Conservation (phyloP, 2,329 filamentous ascomycete genomes). For the Eutypella sp. region DNA sequence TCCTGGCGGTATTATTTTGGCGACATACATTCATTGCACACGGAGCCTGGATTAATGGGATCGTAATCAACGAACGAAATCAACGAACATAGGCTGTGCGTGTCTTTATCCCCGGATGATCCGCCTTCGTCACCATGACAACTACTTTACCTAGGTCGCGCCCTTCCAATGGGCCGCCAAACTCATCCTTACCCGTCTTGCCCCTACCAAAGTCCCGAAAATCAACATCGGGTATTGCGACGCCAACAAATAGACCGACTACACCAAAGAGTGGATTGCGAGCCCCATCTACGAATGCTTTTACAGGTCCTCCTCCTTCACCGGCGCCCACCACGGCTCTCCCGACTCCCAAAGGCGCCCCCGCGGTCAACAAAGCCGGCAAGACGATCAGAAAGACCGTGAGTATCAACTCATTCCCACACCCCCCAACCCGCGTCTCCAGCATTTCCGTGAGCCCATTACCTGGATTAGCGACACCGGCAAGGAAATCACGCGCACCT, state of each 20-base stretch:
- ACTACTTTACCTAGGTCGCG: slow-evolving; percentile 64
- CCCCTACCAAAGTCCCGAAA: slow-evolving; percentile 70
- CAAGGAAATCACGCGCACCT: slow-evolving; percentile 50
- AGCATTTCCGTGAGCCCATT: slow-evolving; percentile 61
- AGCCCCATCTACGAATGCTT: slow-evolving; percentile 53
- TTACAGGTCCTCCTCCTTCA: slow-evolving; percentile 40
- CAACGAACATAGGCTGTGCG: slow-evolving; percentile 7
- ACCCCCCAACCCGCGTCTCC: slow-evolving; percentile 68
- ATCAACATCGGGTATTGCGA: slow-evolving; percentile 48
- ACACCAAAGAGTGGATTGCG: slow-evolving; percentile 55
- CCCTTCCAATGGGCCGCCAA: slow-evolving; percentile 66
- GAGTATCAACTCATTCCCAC: slow-evolving; percentile 90
- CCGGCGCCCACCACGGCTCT: slow-evolving; percentile 49
- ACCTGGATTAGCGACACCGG: slow-evolving; percentile 38
- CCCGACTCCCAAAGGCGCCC: slow-evolving; percentile 50
- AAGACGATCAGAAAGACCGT: slow-evolving; percentile 79
- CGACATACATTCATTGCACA: neutral
- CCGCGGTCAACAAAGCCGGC: slow-evolving; percentile 52
- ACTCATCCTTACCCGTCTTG: slow-evolving; percentile 66
- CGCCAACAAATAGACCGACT: slow-evolving; percentile 36
- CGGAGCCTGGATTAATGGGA: neutral
- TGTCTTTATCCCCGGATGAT: slow-evolving; percentile 9
- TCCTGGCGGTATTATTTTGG: no score
- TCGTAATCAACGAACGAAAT: neutral
- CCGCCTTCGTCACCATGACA: slow-evolving; percentile 38